Conservation (phyloP, 2,329 filamentous ascomycete species). For the Diplodia intermedia region DNA sequence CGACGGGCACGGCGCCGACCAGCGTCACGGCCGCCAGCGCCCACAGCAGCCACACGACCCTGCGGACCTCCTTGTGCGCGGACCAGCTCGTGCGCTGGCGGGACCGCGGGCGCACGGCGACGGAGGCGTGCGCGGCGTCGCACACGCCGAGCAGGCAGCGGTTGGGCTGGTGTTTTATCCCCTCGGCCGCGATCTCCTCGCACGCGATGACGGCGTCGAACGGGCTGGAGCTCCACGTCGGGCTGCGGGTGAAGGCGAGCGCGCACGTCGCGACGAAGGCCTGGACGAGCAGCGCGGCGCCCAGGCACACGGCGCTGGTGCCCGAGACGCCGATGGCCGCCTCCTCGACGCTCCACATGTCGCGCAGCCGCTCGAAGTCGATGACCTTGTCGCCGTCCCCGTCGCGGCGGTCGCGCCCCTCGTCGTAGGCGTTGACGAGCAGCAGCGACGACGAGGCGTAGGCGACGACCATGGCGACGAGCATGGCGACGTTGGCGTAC, state of each 20-base stretch:
- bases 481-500: neutral
- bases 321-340: neutral
- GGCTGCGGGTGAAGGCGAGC: neutral
- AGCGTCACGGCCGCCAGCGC: neutral
- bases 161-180: neutral
- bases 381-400: neutral
- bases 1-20: neutral
- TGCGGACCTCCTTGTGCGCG: neutral
- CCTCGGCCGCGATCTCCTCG: neutral
- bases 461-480: neutral
- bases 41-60: neutral
- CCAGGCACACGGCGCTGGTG: neutral
- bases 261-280: constrained; percentile 1
- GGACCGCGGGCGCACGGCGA: neutral
- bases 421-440: neutral
- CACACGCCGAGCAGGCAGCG: neutral
- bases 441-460: constrained; percentile 3
- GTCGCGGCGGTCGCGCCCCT: too few species aligned
- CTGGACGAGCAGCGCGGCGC: neutral
- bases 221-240: constrained; percentile 5
- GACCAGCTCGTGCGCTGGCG: neutral
- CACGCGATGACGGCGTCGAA: constrained; percentile 1
- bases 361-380: neutral
- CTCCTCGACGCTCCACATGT: neutral
- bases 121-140: neutral